phyloP scores from a whole-genome alignment of 345 rosid genomes.

The Lenwebbia sp. region DNA sequence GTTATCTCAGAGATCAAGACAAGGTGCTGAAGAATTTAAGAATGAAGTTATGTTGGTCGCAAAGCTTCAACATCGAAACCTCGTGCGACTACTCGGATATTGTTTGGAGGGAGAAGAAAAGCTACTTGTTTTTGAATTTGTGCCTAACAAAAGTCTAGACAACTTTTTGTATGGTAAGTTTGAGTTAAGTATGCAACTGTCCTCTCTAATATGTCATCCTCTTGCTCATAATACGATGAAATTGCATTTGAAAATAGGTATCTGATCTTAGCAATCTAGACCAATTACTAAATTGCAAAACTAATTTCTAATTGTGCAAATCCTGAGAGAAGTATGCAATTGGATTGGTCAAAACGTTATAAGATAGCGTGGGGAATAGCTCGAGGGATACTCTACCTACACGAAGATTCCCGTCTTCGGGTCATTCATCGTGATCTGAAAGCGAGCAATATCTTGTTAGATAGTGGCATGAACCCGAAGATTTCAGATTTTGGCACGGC shows the following conservation, averaged over 20 bases:
- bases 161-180: background rate
- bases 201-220: background rate
- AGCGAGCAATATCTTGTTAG: constrained; percentile 8
- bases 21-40: constrained; percentile 12
- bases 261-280: background rate
- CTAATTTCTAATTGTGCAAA: background rate
- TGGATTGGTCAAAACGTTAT: constrained; percentile 9
- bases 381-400: constrained; percentile 9
- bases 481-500: constrained; percentile 18
- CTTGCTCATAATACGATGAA: background rate
- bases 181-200: background rate
- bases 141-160: background rate
- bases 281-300: background rate
- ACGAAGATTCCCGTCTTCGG: constrained; percentile 5
- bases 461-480: constrained; percentile 10
- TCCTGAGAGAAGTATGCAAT: background rate
- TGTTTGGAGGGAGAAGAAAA: background rate
- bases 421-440: constrained; percentile 14
- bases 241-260: background rate
- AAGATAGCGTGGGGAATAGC: constrained; percentile 9
- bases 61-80: background rate
- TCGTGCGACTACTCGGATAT: background rate
- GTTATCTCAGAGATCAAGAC: constrained; percentile 18
- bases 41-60: background rate
- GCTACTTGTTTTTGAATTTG: background rate